Evolutionary conservation across 2,329 filamentous ascomycete species (phyloP), one percentile per base, ranked within the genome.

Genomic region (Ascosphaera aggregata): DNA sequence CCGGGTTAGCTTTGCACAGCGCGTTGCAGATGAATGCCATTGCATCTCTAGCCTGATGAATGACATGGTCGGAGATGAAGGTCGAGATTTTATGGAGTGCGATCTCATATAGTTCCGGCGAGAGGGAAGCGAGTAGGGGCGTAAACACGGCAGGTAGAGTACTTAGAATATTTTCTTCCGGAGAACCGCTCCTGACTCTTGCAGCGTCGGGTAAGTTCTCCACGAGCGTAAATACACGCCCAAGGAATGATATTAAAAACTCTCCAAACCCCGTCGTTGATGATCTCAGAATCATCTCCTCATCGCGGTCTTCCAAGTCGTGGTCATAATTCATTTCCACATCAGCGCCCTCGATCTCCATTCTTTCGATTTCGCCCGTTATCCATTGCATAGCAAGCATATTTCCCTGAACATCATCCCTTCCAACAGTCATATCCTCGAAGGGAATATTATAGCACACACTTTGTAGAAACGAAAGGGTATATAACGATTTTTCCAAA

Each of bases 11-110:
- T 59, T 95, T 95, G 66, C 89, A 93, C 18, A 98, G 66, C 0
- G 82, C 80, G 56, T 94, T 95, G 59, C 86, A 80, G 40, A 95
- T 95, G 67, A 93, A 98, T 1, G 91, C 89, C 79, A 98, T 94
- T 5, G 89, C 86, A 63, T 98, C 89, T 46, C 86, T 69, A 39
- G 89, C 86, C 58, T 95, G 89, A 49, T 98, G 85, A 15, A 98
- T 86, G 37, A 98, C 89, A 59, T 95, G 89, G 45, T 80, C 80
- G 1, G 80, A 76, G 18, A 94, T 79, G 54, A 98, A 98, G 22
- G 80, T 73, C 2, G 84, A 79, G 48, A 98, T 73, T 63, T 95
- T 95, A 43, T 92, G 79, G 38, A 98, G 61, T 0, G 81, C 82
- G 53, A 89, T 71, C 50, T 95, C 89, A 50, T 91, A 98, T 9